Conservation (phyloP, 345 rosid species). For the Orychophragmus violaceus region DNA sequence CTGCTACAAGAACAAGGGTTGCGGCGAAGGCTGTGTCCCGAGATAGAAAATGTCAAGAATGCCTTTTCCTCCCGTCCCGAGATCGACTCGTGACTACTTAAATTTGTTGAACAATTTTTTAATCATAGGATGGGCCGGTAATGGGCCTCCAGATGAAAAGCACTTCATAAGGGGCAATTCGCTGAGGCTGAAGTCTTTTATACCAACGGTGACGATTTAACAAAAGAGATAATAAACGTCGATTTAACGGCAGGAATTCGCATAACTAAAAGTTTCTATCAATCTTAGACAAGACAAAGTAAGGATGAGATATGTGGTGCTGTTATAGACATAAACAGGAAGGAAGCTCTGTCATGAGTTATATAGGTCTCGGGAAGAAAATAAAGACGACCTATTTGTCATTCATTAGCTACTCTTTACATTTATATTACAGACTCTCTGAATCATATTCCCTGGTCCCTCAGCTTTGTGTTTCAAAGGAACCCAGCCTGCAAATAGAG, state of each 20-base stretch:
- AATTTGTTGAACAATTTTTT: not conserved
- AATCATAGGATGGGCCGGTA: slow-evolving; percentile 8
- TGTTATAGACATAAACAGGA: not conserved
- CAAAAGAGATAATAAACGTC: not conserved
- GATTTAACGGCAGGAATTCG: not conserved
- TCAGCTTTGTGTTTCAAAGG: slow-evolving; percentile 2
- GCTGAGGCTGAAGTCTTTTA: too few relatives aligned
- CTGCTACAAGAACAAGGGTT: slow-evolving; percentile 13
- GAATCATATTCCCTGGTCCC: not conserved
- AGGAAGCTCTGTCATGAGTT: not conserved
- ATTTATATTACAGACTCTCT: slow-evolving; percentile 11
- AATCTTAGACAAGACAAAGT: not conserved
- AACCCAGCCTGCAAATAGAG: slow-evolving; percentile 2
- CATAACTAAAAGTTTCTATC: not conserved
- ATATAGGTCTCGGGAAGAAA: not conserved
- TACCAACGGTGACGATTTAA: not conserved
- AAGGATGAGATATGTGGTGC: not conserved
- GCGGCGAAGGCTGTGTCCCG: too few relatives aligned
- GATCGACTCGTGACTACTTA: not conserved
- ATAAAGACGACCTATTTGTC: not conserved
- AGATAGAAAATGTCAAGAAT: too few relatives aligned
- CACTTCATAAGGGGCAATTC: too few relatives aligned
- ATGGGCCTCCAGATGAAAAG: not conserved
- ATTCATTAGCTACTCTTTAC: not conserved
- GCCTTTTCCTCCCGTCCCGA: not conserved